Evolutionary conservation across 1,139 yeast genomes (phyloP), one percentile per base, ranked within the genome.

Genomic region (Kurtzmaniella quercitrusa): DNA sequence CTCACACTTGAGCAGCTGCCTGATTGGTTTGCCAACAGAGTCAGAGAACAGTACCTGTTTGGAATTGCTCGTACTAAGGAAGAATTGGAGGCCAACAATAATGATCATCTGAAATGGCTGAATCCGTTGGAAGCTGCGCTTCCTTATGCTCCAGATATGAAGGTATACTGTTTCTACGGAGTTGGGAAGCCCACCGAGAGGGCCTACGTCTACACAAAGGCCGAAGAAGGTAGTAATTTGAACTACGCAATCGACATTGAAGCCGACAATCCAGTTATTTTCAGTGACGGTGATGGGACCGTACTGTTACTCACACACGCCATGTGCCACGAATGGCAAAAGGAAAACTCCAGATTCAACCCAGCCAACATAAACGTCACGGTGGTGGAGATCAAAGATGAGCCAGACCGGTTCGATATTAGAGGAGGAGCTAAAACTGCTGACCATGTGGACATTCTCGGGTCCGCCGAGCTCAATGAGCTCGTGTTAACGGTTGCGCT

Each of bases 391-490:
- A 85, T 93, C 70, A 78, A 79, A 55, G 96, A 93, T 57, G 95
- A 90, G 58, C 98, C 98, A 0, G 96, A 88, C 57, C 70, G 88
- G 53, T 89, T 85, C 58, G 98, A 94, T 66, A 85, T 93, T 41
- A 77, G 98, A 52, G 98, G 98, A 17, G 98, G 98, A 3, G 95
- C 97, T 18, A 87, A 87, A 59, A 93, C 98, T 1, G 97, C 98
- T 0, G 98, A 93, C 56, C 98, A 93, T 63, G 98, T 93, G 19
- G 98, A 94, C 61, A 90, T 93, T 45, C 71, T 93, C 41, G 98
- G 98, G 1, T 82, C 96, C 47, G 90, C 97, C 0, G 96, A 85
- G 59, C 70, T 93, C 59, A 93, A 93, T 60, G 97, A 93, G 58
- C 68, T 91, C 56, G 72, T 93, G 5, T 70, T 93, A 46, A 77